These are phyloP conservation scores for Venturiaceae sp. DNA, from an alignment of 2,329 filamentous ascomycete genomes.

Conservation along the genomic window DNA sequence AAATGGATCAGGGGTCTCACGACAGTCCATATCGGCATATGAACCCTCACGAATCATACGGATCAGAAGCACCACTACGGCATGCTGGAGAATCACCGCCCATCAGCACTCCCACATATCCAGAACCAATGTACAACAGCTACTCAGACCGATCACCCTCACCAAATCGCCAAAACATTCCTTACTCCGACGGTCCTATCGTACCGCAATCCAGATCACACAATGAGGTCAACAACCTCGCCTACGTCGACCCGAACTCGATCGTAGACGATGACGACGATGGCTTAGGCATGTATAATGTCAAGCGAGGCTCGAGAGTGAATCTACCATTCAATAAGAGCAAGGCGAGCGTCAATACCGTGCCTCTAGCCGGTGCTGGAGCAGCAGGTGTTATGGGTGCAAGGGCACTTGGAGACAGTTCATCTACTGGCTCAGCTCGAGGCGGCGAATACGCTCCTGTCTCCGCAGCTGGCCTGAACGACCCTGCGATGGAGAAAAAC, in stretches of 20 bases:
- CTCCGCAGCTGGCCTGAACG: conserved; percentile 8
- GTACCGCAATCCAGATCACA: conserved; percentile 17
- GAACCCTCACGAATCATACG: conserved; percentile 1
- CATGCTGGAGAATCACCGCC: neutral
- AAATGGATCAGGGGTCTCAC: neutral
- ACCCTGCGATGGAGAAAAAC: conserved; percentile 14
- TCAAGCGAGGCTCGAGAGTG: conserved; percentile 49
- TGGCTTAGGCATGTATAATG: conserved; percentile 48
- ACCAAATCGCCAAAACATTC: neutral
- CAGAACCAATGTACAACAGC: neutral
- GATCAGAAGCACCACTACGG: conserved; percentile 1
- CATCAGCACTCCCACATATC: neutral
- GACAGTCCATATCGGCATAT: neutral
- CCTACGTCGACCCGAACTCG: conserved; percentile 61
- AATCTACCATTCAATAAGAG: conserved; percentile 40
- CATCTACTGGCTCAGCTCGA: neutral
- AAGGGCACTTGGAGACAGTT: neutral
- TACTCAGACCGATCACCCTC: conserved; percentile 1
- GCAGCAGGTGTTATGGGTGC: conserved; percentile 12
- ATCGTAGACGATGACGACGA: conserved; percentile 87
- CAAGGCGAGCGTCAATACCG: conserved; percentile 36
- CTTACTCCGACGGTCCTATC: neutral
- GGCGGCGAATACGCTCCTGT: conserved; percentile 21
- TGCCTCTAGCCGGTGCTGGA: conserved; percentile 21
- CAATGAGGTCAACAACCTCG: conserved; percentile 45